Evolutionary conservation across 1,284 basidiomycete genomes (phyloP), one percentile per base, ranked within the genome.

Genomic region (Gymnopus androsaceus): DNA sequence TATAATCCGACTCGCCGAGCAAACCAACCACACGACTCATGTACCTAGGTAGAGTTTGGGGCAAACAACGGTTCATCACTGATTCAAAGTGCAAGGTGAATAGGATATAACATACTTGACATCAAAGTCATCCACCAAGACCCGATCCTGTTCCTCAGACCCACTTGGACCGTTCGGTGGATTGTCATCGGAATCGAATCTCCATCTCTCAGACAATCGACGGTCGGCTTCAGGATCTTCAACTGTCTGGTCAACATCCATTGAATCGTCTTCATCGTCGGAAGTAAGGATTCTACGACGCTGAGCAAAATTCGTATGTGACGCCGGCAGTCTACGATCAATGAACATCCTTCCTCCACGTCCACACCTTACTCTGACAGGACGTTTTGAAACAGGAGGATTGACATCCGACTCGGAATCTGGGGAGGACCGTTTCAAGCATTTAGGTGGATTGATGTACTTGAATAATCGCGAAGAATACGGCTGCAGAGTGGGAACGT

Each of bases 301-400:
- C 23, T 56, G 55, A 33, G 56, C 47, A n/a, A 53, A 28, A 27
- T 50, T 69, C 56, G 15, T 64, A 59, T 6, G 69, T 69, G 5
- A 69, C 68, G 9, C 66, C 65, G 14, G 61, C 52, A 28, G 61
- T 12, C 88, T 82, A 44, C 94, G 82, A 71, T 97, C 95, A 6
- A 97, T 65, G 59, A 85, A 75, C n/a, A 87, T 69, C 30, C 91
- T 81, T 3, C 95, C 94, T 42, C 90, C 92, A 58, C 94, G 89
- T 6, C 92, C 94, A 56, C 81, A 69, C 8, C 94, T 87, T 48
- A 90, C 66, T 56, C 94, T 88, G 58, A 92, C 81, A 11, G 89
- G 78, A 54, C 75, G 71, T 59, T 70, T 60, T 28, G 66, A 62
- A 17, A 72, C 64, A 8, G 72, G 64, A 44, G n/a, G n/a, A n/a